phyloP scores from a whole-genome alignment of 2,329 filamentous ascomycete species.

The Orbilia oligospora region DNA sequence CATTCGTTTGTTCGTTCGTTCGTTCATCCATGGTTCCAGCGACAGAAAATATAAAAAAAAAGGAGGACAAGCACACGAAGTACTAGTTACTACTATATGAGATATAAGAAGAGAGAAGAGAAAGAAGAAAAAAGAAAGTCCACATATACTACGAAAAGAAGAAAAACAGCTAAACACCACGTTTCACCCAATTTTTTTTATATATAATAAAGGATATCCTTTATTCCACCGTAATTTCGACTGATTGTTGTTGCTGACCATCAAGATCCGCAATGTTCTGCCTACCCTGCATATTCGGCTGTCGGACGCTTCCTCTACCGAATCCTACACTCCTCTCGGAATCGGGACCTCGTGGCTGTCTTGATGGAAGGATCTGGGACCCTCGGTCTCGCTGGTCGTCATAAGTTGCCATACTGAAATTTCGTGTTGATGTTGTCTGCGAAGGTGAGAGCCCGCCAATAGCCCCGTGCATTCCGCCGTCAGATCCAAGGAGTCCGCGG shows the following conservation, averaged over 20 bases:
- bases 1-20: constrained; percentile 25
- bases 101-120: constrained; percentile 21
- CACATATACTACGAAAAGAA: constrained; percentile 52
- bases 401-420: constrained; percentile 63
- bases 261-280: constrained; percentile 52
- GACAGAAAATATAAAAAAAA: constrained; percentile 44
- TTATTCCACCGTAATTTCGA: constrained; percentile 65
- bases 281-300: constrained; percentile 40
- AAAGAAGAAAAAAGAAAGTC: constrained; percentile 56
- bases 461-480: constrained; percentile 55
- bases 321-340: constrained; percentile 65
- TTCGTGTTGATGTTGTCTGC: constrained; percentile 62
- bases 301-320: constrained; percentile 60
- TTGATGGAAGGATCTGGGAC: constrained; percentile 63
- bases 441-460: constrained; percentile 58
- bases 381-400: constrained; percentile 63
- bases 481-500: constrained; percentile 63
- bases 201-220: constrained; percentile 29
- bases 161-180: constrained; percentile 47
- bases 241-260: constrained; percentile 60
- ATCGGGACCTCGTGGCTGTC: constrained; percentile 65
- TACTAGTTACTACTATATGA: constrained; percentile 52
- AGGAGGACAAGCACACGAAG: constrained; percentile 34
- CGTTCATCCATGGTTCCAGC: constrained; percentile 18
- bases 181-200: constrained; percentile 43